Conservation (phyloP, 2,329 filamentous ascomycete genomes). For the Clarireedia monteithiana region DNA sequence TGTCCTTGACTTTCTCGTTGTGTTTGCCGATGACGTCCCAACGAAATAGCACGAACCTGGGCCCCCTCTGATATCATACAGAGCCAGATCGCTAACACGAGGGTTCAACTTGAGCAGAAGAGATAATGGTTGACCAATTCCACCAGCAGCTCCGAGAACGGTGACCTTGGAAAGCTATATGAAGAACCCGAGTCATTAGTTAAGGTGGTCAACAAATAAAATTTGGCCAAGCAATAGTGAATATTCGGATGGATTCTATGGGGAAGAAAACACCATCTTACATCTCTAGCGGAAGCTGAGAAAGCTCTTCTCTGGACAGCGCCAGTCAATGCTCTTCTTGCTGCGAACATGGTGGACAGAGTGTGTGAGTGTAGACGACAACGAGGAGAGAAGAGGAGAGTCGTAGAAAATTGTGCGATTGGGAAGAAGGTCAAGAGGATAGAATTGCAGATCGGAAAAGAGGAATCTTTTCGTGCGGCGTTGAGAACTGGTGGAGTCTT, state of each 20-base stretch:
- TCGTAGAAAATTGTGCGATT: conserved; percentile 9
- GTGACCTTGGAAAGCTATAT: conserved; percentile 88
- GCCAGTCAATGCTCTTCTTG: conserved; percentile 47
- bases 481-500: background rate
- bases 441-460: background rate
- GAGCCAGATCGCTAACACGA: conserved; percentile 81
- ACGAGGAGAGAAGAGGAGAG: conserved; percentile 7
- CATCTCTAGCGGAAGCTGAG: conserved; percentile 70
- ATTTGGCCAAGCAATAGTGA: conserved; percentile 10
- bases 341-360: conserved; percentile 58
- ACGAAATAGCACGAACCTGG: conserved; percentile 7
- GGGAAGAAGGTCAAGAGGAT: background rate
- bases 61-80: conserved; percentile 73
- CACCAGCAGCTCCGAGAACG: conserved; percentile 92
- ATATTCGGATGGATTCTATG: conserved; percentile 1
- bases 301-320: conserved; percentile 69
- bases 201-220: conserved; percentile 10
- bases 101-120: conserved; percentile 90
- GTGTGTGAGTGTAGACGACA: conserved; percentile 3
- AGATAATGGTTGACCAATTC: conserved; percentile 95
- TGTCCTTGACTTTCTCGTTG: too few relatives aligned
- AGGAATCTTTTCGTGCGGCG: background rate
- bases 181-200: conserved; percentile 17
- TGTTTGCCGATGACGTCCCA: background rate
- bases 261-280: conserved; percentile 35